Evolutionary conservation across 2,329 filamentous ascomycete genomes (phyloP).

Genomic region (Pseudocercospora cruenta): DNA sequence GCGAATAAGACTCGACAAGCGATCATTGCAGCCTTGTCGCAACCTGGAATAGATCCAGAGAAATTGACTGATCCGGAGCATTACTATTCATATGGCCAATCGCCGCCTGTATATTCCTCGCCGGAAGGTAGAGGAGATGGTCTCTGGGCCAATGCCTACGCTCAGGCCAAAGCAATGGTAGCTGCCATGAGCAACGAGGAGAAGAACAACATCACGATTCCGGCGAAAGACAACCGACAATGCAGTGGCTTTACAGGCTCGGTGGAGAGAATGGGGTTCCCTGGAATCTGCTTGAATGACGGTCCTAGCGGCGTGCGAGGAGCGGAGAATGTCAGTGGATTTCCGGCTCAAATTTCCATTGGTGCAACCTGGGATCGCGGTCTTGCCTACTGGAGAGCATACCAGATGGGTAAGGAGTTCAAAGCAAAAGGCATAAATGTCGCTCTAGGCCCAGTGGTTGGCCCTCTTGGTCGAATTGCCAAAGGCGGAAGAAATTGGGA

Average conservation of each 20-base stretch:
- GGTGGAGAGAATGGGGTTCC: conserved; percentile 44
- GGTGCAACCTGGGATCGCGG: conserved; percentile 44
- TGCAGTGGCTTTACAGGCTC: conserved; percentile 59
- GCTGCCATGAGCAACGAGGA: conserved; percentile 44
- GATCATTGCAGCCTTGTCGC: conserved; percentile 14
- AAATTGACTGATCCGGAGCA: conserved; percentile 30
- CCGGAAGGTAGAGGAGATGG: conserved; percentile 29
- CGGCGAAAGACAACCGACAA: conserved; percentile 22
- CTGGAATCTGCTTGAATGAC: conserved; percentile 47
- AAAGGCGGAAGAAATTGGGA: conserved; percentile 41
- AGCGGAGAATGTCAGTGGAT: conserved; percentile 51
- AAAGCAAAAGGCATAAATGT: conserved; percentile 37
- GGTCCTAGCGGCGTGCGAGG: conserved; percentile 43
- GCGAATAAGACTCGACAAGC: conserved; percentile 20
- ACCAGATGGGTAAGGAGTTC: conserved; percentile 39
- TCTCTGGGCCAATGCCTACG: conserved; percentile 45
- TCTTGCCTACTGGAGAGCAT: conserved; percentile 38
- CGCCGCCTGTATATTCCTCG: conserved; percentile 37
- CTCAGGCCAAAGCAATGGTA: conserved; percentile 45
- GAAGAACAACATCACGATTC: conserved; percentile 46
- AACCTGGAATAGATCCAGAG: conserved; percentile 15
- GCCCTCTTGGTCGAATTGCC: conserved; percentile 37
- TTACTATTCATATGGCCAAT: conserved; percentile 37
- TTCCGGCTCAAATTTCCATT: conserved; percentile 41
- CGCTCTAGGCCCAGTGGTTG: conserved; percentile 36